Evolutionary conservation across 179 eudicot genomes (phyloP), one percentile per base, ranked within the genome.

Genomic region (Patellifolia procumbens): DNA sequence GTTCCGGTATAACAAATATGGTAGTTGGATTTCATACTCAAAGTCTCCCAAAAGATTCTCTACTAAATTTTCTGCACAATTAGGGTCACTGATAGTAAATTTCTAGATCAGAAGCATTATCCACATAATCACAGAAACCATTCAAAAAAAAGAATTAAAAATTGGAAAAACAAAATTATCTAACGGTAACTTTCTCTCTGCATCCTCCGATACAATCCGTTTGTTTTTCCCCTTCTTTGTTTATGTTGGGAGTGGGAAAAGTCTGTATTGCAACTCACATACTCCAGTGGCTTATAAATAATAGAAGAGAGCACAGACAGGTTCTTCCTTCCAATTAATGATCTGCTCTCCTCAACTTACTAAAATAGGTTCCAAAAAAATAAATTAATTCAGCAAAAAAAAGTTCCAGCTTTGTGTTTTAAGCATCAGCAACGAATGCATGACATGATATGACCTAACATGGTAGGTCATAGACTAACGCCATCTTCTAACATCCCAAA

Each of bases 11-110:
- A 94, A 72, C 35, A 92, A 82, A 88, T 94, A 94, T 20, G 98
- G 98, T 29, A 86, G 80, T 77, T 92, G 97, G 77, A 94, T 76
- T 88, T 94, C 97, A 86, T 81, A 94, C 83, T 94, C 97, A 81
- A 94, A 92, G 81, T 92, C 97, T 77, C 92, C 97, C 84, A 94
- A 84, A 70, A 94, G 92, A 92, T 94, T 81, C 89, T 92, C 98
- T 60, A 94, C 93, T 73, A 94, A 79, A 82, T 94, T 94, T 73
- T 94, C 98, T 92, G 97, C 84, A 82, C 31, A 59, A 31, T 39
- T 12, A 42, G 55, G 59, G 62, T 53, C 67, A 73, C 24, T 43
- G 67, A 28, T 62, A 39, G 53, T 76, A 43, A 7, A 24, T 9
- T 72, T 34, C 32, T 45, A 55, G 7, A 29, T 15, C 55, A 48